Conservation (phyloP, 2,329 filamentous ascomycete genomes). For the Claviceps spartinae region DNA sequence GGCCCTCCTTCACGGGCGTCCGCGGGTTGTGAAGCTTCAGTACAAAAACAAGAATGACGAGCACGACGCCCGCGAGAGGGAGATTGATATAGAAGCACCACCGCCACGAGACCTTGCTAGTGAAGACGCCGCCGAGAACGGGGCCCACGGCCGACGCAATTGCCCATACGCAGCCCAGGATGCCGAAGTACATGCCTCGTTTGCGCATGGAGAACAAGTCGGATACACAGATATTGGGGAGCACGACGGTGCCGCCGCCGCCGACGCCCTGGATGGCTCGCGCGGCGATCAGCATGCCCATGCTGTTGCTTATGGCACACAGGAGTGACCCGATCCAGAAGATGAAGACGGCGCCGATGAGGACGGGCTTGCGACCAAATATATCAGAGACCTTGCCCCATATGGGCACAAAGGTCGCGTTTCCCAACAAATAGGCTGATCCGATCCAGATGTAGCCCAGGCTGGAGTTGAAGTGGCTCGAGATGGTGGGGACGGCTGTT, state of each 20-base stretch:
- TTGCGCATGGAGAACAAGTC: slow-evolving; percentile 41
- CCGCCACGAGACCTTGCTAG: slow-evolving; percentile 49
- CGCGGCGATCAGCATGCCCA: slow-evolving; percentile 40
- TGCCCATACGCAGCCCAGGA: slow-evolving; percentile 47
- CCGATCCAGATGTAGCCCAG: slow-evolving; percentile 69
- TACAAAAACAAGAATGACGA: slow-evolving; percentile 42
- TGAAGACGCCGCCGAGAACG: slow-evolving; percentile 55
- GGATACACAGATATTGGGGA: slow-evolving; percentile 45
- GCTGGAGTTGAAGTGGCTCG: slow-evolving; percentile 48
- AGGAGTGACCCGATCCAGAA: slow-evolving; percentile 43
- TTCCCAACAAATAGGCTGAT: slow-evolving; percentile 57
- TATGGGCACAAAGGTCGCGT: slow-evolving; percentile 50
- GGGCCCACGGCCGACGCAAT: slow-evolving; percentile 52
- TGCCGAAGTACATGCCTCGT: slow-evolving; percentile 37
- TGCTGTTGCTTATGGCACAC: slow-evolving; percentile 34
- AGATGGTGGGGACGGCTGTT: slow-evolving; percentile 54
- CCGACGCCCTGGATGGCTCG: slow-evolving; percentile 44
- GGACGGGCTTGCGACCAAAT: slow-evolving; percentile 42
- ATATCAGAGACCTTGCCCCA: slow-evolving; percentile 54
- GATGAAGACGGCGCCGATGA: slow-evolving; percentile 35
- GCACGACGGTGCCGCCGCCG: slow-evolving; percentile 42
- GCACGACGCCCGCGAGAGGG: slow-evolving; percentile 31
- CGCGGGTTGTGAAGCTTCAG: slow-evolving; percentile 56
- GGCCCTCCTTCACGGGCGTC: slow-evolving; percentile 46
- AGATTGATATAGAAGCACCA: slow-evolving; percentile 60